A percentile compares a stretch with the other conserved stretches of the same genome.
Evolutionary conservation across 768 basidiomycete genomes (phyloP).

Genomic region (Tulasnella sp.): DNA sequence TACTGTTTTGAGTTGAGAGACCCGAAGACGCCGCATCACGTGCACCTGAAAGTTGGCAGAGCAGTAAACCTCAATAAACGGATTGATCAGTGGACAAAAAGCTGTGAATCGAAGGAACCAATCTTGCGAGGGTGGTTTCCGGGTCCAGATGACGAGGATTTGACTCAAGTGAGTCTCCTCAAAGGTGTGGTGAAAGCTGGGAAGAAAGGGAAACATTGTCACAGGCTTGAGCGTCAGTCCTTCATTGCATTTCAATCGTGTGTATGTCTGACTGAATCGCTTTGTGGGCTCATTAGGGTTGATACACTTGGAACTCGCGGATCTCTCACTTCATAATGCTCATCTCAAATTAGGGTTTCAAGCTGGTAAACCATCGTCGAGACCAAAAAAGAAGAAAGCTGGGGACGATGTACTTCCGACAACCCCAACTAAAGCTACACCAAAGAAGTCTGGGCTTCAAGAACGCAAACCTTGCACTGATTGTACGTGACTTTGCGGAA

Average conservation of each 20-base stretch:
- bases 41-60: slow-evolving; percentile 34
- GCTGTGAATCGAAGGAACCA: slow-evolving; percentile 65
- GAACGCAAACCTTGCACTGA: slow-evolving; percentile 29
- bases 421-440: slow-evolving; percentile 13
- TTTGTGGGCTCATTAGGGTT: slow-evolving; percentile 34
- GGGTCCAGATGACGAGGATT: slow-evolving; percentile 31
- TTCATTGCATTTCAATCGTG: background rate
- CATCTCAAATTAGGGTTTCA: slow-evolving; percentile 35
- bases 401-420: slow-evolving; percentile 3
- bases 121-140: slow-evolving; percentile 67
- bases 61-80: slow-evolving; percentile 59
- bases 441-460: slow-evolving; percentile 13
- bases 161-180: slow-evolving; percentile 37
- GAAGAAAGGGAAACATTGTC: slow-evolving; percentile 48
- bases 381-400: slow-evolving; percentile 1
- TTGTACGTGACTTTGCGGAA: slow-evolving; percentile 34
- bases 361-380: background rate
- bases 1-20: slow-evolving; percentile 72
- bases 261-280: background rate
- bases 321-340: slow-evolving; percentile 42
- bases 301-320: slow-evolving; percentile 67
- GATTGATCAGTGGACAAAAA: slow-evolving; percentile 67
- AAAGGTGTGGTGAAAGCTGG: slow-evolving; percentile 54
- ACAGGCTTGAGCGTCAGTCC: slow-evolving; percentile 44
- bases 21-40: slow-evolving; percentile 22